Conservation (phyloP, 2,329 filamentous ascomycete genomes). For the Ascochyta viciae-villosae region DNA sequence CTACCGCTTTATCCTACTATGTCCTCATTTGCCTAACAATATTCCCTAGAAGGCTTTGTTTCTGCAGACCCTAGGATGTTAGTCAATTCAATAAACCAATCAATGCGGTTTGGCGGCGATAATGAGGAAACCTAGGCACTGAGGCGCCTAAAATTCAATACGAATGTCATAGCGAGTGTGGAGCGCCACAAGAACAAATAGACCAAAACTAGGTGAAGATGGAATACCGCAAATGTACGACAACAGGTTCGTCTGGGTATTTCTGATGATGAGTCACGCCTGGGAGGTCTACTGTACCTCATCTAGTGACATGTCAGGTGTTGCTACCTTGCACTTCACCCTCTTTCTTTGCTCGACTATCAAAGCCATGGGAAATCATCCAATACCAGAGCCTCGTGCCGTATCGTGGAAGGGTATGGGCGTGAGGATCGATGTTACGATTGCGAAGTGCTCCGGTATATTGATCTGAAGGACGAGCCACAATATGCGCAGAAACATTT, state of each 20-base stretch:
- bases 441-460: slow-evolving; percentile 58
- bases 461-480: slow-evolving; percentile 58
- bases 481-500: slow-evolving; percentile 31
- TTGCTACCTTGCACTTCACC: slow-evolving; percentile 31
- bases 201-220: slow-evolving; percentile 52
- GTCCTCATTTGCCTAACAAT: no score
- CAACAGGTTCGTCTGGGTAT: slow-evolving; percentile 46
- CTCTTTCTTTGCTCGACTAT: slow-evolving; percentile 52
- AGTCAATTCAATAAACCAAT: no score
- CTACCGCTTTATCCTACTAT: no score
- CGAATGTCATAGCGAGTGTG: slow-evolving; percentile 30
- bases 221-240: slow-evolving; percentile 48
- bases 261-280: slow-evolving; percentile 40
- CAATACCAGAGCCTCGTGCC: slow-evolving; percentile 54
- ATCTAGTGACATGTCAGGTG: slow-evolving; percentile 3
- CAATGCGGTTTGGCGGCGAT: slow-evolving; percentile 42
- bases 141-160: slow-evolving; percentile 38
- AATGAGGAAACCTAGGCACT: slow-evolving; percentile 38
- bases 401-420: slow-evolving; percentile 63
- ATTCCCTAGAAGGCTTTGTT: no score
- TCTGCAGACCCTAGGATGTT: no score
- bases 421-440: slow-evolving; percentile 55
- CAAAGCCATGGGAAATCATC: slow-evolving; percentile 50
- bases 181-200: slow-evolving; percentile 49
- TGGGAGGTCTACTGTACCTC: background rate